phyloP scores from a whole-genome alignment of 208 protist genomes.

The Wallacemonas sp. region DNA sequence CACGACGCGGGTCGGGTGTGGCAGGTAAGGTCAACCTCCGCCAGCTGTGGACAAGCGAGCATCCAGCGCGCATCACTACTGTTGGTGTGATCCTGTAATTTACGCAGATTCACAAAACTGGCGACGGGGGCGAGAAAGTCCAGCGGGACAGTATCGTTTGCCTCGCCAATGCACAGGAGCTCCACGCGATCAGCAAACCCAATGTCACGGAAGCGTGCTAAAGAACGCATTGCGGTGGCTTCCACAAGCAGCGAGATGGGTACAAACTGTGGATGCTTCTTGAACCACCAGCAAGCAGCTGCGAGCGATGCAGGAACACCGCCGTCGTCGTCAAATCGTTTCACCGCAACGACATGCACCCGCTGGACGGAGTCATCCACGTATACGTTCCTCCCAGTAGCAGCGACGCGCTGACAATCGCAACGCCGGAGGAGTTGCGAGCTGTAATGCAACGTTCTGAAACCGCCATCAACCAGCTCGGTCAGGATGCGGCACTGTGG shows the following conservation, averaged over 20 bases:
- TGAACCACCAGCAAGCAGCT: conserved; percentile 8
- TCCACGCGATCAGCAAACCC: neutral
- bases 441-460: neutral
- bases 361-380: neutral
- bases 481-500: conserved; percentile 4
- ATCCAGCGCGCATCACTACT: conserved; percentile 2
- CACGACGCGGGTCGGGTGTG: neutral
- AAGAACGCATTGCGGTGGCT: neutral
- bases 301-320: neutral
- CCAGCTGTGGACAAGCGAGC: conserved; percentile 8
- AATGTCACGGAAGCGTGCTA: neutral
- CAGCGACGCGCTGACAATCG: neutral
- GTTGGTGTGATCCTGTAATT: neutral
- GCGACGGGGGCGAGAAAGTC: neutral
- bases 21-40: neutral
- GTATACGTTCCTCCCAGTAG: neutral
- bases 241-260: conserved; percentile 1
- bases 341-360: neutral
- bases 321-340: neutral
- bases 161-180: neutral
- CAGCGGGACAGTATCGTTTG: neutral
- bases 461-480: neutral
- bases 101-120: conserved; percentile 2
- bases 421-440: neutral
- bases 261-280: neutral